Evolutionary conservation across 176 grass and related monocot species (phyloP), one percentile per base, ranked within the genome.

Genomic region (Puya raimondii): DNA sequence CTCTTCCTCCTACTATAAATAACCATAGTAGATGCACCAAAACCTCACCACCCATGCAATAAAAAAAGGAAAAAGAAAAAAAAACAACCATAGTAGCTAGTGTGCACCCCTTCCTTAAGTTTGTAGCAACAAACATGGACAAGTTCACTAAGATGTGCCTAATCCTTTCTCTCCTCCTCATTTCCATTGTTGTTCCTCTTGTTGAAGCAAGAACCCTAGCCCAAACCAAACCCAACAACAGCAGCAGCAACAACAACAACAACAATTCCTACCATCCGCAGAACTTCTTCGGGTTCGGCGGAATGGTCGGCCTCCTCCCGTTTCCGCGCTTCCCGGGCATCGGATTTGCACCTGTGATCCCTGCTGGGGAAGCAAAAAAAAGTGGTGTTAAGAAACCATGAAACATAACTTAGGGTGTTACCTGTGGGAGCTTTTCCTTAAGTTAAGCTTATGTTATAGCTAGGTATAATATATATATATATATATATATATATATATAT

Each of bases 221-320:
- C 63, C 69, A 66, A 1, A 18, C 14, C 69, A 53, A 70, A 70
- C 49, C 51, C 65, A 78, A 57, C 73, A 67, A 80, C 8, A n/a
- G 9, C 72, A 53, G n/a, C n/a, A n/a, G 53, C 13, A 29, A 29
- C 27, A 29, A 29, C 27, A 29, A 7, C 33, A 42, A 42, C 33
- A 42, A 42, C 33, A 42, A 7, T 42, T 42, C 33, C 33, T 42
- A 42, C 6, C 33, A 42, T 4, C 33, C 33, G 0, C 33, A 42
- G 33, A 42, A 42, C 33, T 42, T 42, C 33, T 42, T 42, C 33
- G 33, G 33, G 4, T 42, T 42, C 33, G 33, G 33, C 33, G 33
- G 33, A 42, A 42, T 42, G 33, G 33, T 42, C 33, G 33, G 33
- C 33, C 33, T 42, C 33, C 33, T 42, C 33, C 33, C 33, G 33